These are phyloP conservation scores for Pythium guiyangense DNA, from an alignment of 352 stramenopile genomes.

Conservation along the genomic window DNA sequence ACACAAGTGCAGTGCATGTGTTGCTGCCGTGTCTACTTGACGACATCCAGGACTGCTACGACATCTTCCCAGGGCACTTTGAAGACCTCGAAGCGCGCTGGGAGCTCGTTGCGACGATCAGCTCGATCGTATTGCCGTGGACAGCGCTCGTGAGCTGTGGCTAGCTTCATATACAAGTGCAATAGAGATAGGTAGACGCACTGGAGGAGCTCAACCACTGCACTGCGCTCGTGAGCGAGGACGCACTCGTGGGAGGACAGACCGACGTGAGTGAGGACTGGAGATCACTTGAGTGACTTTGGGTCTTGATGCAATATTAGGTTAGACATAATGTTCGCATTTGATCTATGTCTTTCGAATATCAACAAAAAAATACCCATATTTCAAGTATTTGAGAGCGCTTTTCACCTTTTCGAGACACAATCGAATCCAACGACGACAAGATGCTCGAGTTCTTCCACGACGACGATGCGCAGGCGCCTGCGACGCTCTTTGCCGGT, in stretches of 20 bases:
- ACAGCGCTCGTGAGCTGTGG: slow-evolving; percentile 10
- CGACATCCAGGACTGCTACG: slow-evolving; percentile 4
- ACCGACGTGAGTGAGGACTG: no score
- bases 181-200: not conserved
- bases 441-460: slow-evolving; percentile 12
- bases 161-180: not conserved
- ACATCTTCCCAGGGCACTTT: not conserved
- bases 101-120: slow-evolving; percentile 7
- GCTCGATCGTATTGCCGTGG: slow-evolving; percentile 10
- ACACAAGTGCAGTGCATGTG: not conserved
- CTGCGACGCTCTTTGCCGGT: slow-evolving; percentile 31
- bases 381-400: no score
- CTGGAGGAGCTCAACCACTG: no score
- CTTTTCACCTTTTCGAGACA: no score
- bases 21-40: not conserved
- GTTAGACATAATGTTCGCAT: no score
- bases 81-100: slow-evolving; percentile 6
- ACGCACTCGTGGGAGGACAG: no score
- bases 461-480: not conserved
- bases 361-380: no score
- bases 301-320: no score
- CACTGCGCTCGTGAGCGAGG: no score
- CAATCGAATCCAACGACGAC: not conserved
- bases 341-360: no score
- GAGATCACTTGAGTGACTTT: no score